phyloP scores from a whole-genome alignment of 495 filamentous ascomycete species.

The Patellaria atrata region DNA sequence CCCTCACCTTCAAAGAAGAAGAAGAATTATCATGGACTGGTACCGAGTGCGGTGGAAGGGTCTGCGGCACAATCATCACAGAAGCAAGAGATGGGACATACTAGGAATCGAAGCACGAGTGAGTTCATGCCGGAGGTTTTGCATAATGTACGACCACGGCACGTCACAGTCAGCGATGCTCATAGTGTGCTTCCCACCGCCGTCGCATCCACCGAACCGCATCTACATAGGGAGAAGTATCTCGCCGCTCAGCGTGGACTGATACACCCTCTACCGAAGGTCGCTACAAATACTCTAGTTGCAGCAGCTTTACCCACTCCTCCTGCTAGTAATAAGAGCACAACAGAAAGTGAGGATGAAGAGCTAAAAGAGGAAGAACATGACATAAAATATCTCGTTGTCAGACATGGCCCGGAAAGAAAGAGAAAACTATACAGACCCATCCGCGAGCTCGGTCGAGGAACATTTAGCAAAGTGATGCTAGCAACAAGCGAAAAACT shows the following conservation, averaged over 20 bases:
- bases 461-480: constrained; percentile 89
- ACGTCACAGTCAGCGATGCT: constrained; percentile 48
- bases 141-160: constrained; percentile 47
- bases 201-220: constrained; percentile 27
- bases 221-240: constrained; percentile 65
- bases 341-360: constrained; percentile 35
- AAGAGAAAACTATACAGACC: constrained; percentile 56
- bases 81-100: constrained; percentile 30
- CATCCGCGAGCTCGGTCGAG: constrained; percentile 69
- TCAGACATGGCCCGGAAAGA: constrained; percentile 39
- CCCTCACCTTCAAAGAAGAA: constrained; percentile 20
- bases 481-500: constrained; percentile 54
- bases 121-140: constrained; percentile 67
- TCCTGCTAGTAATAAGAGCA: constrained; percentile 44
- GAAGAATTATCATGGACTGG: constrained; percentile 18
- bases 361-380: constrained; percentile 32
- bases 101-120: constrained; percentile 68
- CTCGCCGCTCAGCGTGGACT: constrained; percentile 65
- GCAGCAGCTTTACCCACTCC: constrained; percentile 44
- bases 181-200: constrained; percentile 21
- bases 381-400: constrained; percentile 45
- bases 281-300: constrained; percentile 32
- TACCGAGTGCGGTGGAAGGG: constrained; percentile 22
- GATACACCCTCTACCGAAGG: constrained; percentile 29
- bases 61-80: constrained; percentile 27